Conservation (phyloP, 352 stramenopile genomes). For the Lagenidium sp. region DNA sequence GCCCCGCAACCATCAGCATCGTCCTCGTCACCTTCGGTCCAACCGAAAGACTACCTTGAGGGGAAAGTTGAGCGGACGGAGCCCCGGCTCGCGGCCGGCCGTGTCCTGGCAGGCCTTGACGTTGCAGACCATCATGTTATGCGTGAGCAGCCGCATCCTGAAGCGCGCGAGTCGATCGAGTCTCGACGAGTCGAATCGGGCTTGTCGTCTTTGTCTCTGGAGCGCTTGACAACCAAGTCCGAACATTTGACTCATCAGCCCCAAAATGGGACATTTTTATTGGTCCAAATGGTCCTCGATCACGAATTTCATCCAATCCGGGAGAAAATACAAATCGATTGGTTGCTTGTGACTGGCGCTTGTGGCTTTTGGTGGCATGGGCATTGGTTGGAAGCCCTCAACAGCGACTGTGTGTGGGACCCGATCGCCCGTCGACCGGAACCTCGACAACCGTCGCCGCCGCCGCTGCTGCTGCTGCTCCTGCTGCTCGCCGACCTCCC, state of each 20-base stretch:
- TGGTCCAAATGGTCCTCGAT: conserved; percentile 1
- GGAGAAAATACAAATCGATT: conserved; percentile 11
- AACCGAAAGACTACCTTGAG: conserved; percentile 30
- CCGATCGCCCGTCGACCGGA: no score
- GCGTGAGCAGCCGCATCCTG: conserved; percentile 73
- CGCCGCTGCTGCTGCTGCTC: no score
- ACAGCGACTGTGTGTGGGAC: no score
- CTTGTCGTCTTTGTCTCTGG: conserved; percentile 2
- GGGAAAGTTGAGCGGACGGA: conserved; percentile 73
- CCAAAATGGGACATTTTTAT: no score
- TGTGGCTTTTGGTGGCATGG: background rate
- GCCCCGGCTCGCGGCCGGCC: conserved; percentile 42
- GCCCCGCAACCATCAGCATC: background rate
- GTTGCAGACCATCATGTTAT: conserved; percentile 87
- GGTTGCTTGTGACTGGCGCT: conserved; percentile 14
- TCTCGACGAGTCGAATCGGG: background rate
- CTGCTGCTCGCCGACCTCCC: no score
- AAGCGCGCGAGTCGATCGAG: no score
- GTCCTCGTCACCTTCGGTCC: background rate
- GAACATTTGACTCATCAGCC: no score
- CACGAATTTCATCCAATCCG: conserved; percentile 12
- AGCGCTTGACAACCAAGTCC: no score
- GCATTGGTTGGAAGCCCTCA: no score
- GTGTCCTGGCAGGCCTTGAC: conserved; percentile 79
- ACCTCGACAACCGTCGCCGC: no score